Percentiles rank a stretch among this genome's conserved stretches.
Conservation (phyloP, 441 rosid species). For the Corymbia citriodora region DNA sequence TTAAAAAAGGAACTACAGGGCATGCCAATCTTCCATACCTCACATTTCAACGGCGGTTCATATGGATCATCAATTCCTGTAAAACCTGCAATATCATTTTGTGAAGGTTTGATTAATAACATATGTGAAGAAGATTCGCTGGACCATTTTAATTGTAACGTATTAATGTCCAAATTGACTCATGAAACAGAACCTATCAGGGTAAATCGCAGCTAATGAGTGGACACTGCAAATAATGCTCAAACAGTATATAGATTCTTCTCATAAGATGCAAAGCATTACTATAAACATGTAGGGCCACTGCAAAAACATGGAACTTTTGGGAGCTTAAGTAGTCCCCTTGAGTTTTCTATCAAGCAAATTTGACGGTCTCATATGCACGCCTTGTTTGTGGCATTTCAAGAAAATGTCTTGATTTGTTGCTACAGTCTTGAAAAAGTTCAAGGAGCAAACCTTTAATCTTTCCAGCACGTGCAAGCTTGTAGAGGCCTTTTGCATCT, state of each 20-base stretch:
- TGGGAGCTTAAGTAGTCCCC: not conserved
- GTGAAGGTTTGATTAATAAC: not conserved
- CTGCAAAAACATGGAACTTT: not conserved
- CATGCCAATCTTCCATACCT: constrained; percentile 33
- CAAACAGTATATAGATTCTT: not conserved
- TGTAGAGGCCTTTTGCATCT: constrained; percentile 86
- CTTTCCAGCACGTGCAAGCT: constrained; percentile 88
- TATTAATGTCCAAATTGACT: not conserved
- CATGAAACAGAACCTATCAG: not conserved
- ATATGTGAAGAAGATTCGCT: not conserved
- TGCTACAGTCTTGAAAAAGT: not conserved
- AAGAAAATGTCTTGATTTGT: not conserved
- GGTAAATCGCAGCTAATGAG: not conserved
- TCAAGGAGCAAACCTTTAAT: constrained; percentile 52
- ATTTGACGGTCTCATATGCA: not conserved
- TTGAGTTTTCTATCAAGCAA: not conserved
- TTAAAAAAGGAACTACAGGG: not conserved
- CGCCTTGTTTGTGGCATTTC: not conserved
- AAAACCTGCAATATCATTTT: constrained; percentile 49
- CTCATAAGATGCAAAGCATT: not conserved
- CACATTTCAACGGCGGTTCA: constrained; percentile 83
- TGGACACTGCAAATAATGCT: not conserved
- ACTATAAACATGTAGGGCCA: not conserved
- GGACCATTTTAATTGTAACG: not conserved
- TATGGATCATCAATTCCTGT: constrained; percentile 93